Base-by-base conservation (phyloP, 345 rosid species). In the Eucalyptus regnans region DNA sequence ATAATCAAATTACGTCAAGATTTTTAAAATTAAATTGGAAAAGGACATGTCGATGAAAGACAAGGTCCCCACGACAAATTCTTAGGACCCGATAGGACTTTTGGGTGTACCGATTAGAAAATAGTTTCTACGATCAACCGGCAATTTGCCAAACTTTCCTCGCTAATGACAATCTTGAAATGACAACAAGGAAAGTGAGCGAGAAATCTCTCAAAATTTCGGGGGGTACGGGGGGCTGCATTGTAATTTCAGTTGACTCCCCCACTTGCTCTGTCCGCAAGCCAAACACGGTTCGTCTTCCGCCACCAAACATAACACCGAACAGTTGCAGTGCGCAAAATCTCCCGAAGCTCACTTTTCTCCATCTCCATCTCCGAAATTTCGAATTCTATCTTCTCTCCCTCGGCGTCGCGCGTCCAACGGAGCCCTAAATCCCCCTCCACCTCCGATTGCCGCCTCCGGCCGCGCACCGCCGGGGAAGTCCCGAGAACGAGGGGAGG, bases 1-100 rank as follows among this genome's bases (percentile, higher is more conserved):
- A 51, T 51, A 51, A 51, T 51, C 1, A 51, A 50, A 50, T 50
- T 6, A 1, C 0, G 2, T 3, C 6, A 16, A 51, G 8, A 51
- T 51, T 51, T 51, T 5, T 8, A 16, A 2, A 7, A 51, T 64
- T n/a, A n/a, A 64, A 15, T 15, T 64, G 18, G 1, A n/a, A n/a
- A 64, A n/a, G 10, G n/a, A n/a, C 41, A 64, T 7, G 76, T 2
- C 2, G 76, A 64, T n/a, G 62, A 56, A 56, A 23, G 7, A 56
- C 22, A 29, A 56, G 12, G 18, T 52, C 17, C 22, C 23, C 23
- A 7, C 56, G 23, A 52, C 23, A 17, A 52, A 14, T 16, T 15
- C 52, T 50, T 50, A 15, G 15, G 16, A 16, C 18, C 16, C 54
- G 56, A 18, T 52, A 56, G 11, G 6, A 58, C 66, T 25, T 58